Evolutionary conservation across 148 eudicot species (phyloP), one percentile per base, ranked within the genome.

Genomic region (Rhododendron simsii): DNA sequence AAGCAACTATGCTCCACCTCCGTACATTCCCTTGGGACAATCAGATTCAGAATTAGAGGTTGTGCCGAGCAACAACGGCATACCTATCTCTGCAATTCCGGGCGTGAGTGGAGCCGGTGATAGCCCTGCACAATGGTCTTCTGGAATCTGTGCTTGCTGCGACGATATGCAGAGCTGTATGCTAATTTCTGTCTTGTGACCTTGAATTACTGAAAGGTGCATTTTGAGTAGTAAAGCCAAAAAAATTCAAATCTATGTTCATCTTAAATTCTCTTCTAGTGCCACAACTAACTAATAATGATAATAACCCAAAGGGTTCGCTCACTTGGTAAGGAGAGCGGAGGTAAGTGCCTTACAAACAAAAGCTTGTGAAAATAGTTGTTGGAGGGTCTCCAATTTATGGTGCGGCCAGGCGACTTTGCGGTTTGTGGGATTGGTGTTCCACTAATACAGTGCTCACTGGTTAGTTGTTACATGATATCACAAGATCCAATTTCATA

Each of bases 81-180:
- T 11, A 16, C 83, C 87, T 76, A 71, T 83, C 55, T 85, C 89
- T 84, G 80, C 82, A 84, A 80, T 81, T 59, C 82, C 53, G 14
- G 85, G 20, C 5, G 57, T 3, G 28, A 86, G 79, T 55, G 33
- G 74, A n/a, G 74, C 74, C 14, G 78, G 78, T 47, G 86, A 87
- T 86, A 89, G 45, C 57, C 86, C 90, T 14, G 85, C 76, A 35
- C 95, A 94, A 71, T 96, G 99, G 99, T 94, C 98, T 71, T 96
- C 99, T 41, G 99, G 99, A 91, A 95, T 96, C 28, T 96, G 99
- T 89, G 99, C 99, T 86, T 96, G 98, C 90, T 95, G 92, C 87
- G 99, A 96, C 87, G 98, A 96, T 93, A 88, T 92, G 85, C 96
- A 88, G 92, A 96, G 96, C 96, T 96, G 98, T 96, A 95, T 87